A percentile compares a stretch with the other conserved stretches of the same genome.
phyloP scores from a whole-genome alignment of 2,329 filamentous ascomycete species.

The Phyllosticta citrichinensis region DNA sequence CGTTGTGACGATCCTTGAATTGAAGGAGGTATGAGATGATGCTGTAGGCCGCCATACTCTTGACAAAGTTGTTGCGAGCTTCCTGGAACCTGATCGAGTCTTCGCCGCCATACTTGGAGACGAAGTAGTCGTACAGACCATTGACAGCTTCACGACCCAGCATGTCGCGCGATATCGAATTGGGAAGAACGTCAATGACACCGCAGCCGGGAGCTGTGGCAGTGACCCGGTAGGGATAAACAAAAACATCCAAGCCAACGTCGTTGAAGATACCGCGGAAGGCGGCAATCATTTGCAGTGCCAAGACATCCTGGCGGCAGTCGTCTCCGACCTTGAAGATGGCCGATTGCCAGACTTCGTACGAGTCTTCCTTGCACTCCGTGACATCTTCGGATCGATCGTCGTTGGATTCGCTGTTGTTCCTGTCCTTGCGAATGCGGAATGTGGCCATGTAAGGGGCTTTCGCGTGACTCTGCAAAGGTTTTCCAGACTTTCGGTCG shows the following conservation, averaged over 20 bases:
- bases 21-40: conserved; percentile 94
- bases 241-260: conserved; percentile 90
- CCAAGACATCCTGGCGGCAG: conserved; percentile 92
- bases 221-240: conserved; percentile 94
- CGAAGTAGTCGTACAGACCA: conserved; percentile 95
- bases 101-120: conserved; percentile 94
- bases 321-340: conserved; percentile 99
- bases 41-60: conserved; percentile 97
- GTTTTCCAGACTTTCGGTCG: conserved; percentile 94
- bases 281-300: conserved; percentile 93
- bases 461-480: conserved; percentile 94
- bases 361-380: conserved; percentile 40
- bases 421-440: conserved; percentile 74
- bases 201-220: conserved; percentile 95
- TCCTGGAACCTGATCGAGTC: conserved; percentile 92
- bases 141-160: conserved; percentile 96
- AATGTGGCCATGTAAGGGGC: conserved; percentile 99
- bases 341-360: conserved; percentile 97
- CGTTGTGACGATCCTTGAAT: conserved; percentile 98
- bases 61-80: conserved; percentile 94
- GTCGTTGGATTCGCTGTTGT: conserved; percentile 26
- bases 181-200: conserved; percentile 95
- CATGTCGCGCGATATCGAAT: conserved; percentile 98
- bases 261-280: conserved; percentile 96
- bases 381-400: conserved; percentile 35